Conservation (phyloP, 78 protist genomes). For the Chrysochromulina tobinii region DNA sequence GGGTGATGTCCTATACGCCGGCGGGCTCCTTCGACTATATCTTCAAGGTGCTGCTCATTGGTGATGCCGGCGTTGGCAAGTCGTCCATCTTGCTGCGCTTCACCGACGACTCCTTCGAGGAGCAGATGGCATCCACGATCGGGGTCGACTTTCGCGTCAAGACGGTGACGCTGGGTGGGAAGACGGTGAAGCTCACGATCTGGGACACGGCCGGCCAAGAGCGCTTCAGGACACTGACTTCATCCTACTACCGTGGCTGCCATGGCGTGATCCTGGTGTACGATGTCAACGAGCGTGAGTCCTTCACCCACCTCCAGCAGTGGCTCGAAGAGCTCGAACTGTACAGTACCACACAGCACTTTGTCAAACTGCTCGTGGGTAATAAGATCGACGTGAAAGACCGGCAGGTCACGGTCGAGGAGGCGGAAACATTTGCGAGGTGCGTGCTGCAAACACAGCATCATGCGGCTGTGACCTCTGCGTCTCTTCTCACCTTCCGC, state of each 20-base stretch:
- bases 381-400: conserved; percentile 50
- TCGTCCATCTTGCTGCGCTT: conserved; percentile 76
- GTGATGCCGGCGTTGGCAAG: conserved; percentile 72
- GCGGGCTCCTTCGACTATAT: not conserved
- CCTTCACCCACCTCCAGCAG: not conserved
- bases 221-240: conserved; percentile 73
- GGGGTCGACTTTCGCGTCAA: conserved; percentile 86
- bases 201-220: conserved; percentile 90
- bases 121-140: conserved; percentile 77
- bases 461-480: not conserved
- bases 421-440: conserved; percentile 73
- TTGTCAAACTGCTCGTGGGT: conserved; percentile 64
- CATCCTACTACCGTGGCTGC: conserved; percentile 76
- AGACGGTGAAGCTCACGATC: conserved; percentile 71
- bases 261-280: conserved; percentile 70
- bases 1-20: too few species aligned
- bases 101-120: conserved; percentile 79
- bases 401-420: conserved; percentile 49
- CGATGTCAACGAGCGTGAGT: conserved; percentile 36
- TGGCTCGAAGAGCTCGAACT: conserved; percentile 74
- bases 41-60: conserved; percentile 17
- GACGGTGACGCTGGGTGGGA: conserved; percentile 39
- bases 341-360: conserved; percentile 48
- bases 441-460: not conserved
- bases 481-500: not conserved